Evolutionary conservation across 139 green algal genomes (phyloP), one percentile per base, ranked within the genome.

Genomic region (Bryopsis sp.): DNA sequence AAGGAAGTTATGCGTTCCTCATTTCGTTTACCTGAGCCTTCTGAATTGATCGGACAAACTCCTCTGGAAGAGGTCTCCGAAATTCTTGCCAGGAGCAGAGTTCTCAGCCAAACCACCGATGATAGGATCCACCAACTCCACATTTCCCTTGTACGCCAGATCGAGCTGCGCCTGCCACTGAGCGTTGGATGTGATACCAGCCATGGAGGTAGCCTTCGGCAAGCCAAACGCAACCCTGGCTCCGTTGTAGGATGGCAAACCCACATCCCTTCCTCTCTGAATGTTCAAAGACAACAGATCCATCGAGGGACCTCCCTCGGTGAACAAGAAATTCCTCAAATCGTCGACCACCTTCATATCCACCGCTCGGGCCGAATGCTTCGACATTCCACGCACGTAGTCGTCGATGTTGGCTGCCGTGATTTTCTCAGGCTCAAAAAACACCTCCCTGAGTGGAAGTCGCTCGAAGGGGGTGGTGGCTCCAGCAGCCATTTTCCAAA

Each of bases 31-130:
- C 54, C 54, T 63, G 33, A 67, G 33, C 19, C 59, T 26, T 29
- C 7, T 15, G 33, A 67, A 67, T 28, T 67, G 32, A 11, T 46
- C 59, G 5, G 7, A 33, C 11, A 67, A 33, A 26, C 59, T 67
- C 7, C 7, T 15, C 5, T 67, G 34, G 33, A 67, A 67, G 32
- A 67, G 59, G 33, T 67, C 59, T 15, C 59, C 59, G 7, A 67
- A 19, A 19, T 47, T 26, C 15, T 31, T 67, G 7, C 59, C 59
- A 26, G 6, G 7, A 47, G 31, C 11, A 29, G 7, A 7, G 5
- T 46, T 47, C 33, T 67, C 59, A 26, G 59, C 59, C 29, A 67
- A 31, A 28, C 59, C 59, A 7, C 59, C 59, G 59, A 67, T 67
- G 33, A 67, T 39, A 31, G 59, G 24, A 67, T 67, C 59, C 28